phyloP scores from a whole-genome alignment of 176 grass and related monocot genomes.

The Elymus sibiricus region DNA sequence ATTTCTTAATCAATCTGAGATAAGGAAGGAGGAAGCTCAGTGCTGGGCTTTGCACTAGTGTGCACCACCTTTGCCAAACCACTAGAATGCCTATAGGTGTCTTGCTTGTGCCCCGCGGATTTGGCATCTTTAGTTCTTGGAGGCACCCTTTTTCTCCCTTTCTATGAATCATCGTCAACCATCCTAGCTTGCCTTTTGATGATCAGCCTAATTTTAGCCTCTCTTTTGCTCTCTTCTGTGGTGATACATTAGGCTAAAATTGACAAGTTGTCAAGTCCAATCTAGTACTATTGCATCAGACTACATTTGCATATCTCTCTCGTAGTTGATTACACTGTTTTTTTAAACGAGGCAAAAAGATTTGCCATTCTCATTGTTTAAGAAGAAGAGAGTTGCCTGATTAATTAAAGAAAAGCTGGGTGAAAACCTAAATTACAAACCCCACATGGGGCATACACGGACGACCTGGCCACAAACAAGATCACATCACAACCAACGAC shows the following conservation, averaged over 20 bases:
- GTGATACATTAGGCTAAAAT: neutral
- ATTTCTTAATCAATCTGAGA: constrained; percentile 28
- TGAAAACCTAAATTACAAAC: too few species aligned
- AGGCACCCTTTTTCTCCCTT: neutral
- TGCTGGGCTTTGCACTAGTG: neutral
- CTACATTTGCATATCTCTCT: neutral
- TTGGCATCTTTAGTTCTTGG: constrained; percentile 2
- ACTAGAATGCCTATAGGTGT: constrained; percentile 23
- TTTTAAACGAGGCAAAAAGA: too few species aligned
- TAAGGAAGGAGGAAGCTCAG: constrained; percentile 8
- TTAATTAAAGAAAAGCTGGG: too few species aligned
- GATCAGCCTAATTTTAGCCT: constrained; percentile 6
- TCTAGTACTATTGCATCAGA: neutral
- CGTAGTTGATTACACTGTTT: too few species aligned
- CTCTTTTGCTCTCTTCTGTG: neutral
- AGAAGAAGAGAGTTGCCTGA: too few species aligned
- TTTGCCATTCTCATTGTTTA: too few species aligned
- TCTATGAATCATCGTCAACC: neutral
- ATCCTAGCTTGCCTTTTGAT: constrained; percentile 4
- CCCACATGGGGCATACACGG: too few species aligned
- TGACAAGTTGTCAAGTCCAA: neutral
- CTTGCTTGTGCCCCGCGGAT: neutral
- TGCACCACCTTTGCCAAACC: neutral
- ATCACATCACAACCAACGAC: too few species aligned
- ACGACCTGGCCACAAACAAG: too few species aligned